Evolutionary conservation across 352 stramenopile genomes (phyloP).

Genomic region (Pythium dissimile): DNA sequence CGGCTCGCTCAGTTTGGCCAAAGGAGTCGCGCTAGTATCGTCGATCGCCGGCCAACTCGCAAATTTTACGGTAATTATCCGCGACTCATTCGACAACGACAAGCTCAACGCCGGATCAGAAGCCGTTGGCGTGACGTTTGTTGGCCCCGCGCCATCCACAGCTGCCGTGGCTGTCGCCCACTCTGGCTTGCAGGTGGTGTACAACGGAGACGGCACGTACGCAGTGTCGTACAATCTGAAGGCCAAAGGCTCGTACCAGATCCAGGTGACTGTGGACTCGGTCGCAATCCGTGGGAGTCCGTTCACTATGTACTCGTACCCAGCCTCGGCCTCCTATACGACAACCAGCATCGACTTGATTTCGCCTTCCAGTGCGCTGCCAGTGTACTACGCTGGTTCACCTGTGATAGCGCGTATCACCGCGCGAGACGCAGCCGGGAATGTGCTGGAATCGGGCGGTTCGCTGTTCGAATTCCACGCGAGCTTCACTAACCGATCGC

Average conservation of each 20-base stretch:
- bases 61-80: slow-evolving; percentile 50
- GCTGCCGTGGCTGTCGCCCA: slow-evolving; percentile 9
- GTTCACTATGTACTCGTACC: slow-evolving; percentile 59
- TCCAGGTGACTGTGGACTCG: slow-evolving; percentile 41
- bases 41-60: slow-evolving; percentile 44
- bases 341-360: slow-evolving; percentile 58
- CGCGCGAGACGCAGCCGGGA: slow-evolving; percentile 41
- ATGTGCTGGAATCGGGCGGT: slow-evolving; percentile 48
- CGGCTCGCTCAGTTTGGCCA: slow-evolving; percentile 36
- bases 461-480: slow-evolving; percentile 37
- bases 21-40: slow-evolving; percentile 43
- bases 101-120: slow-evolving; percentile 61
- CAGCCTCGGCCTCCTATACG: slow-evolving; percentile 29
- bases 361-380: slow-evolving; percentile 18
- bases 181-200: slow-evolving; percentile 26
- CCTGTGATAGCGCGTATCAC: slow-evolving; percentile 37
- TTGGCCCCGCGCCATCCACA: slow-evolving; percentile 26
- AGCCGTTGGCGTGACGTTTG: slow-evolving; percentile 33
- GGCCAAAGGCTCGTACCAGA: slow-evolving; percentile 40
- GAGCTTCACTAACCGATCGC: slow-evolving; percentile 19
- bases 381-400: slow-evolving; percentile 34
- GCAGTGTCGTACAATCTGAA: slow-evolving; percentile 39
- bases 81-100: slow-evolving; percentile 53
- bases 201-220: slow-evolving; percentile 35
- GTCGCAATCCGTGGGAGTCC: slow-evolving; percentile 39